Evolutionary conservation across 2,329 filamentous ascomycete genomes (phyloP).

Genomic region (Calonectria hongkongensis): DNA sequence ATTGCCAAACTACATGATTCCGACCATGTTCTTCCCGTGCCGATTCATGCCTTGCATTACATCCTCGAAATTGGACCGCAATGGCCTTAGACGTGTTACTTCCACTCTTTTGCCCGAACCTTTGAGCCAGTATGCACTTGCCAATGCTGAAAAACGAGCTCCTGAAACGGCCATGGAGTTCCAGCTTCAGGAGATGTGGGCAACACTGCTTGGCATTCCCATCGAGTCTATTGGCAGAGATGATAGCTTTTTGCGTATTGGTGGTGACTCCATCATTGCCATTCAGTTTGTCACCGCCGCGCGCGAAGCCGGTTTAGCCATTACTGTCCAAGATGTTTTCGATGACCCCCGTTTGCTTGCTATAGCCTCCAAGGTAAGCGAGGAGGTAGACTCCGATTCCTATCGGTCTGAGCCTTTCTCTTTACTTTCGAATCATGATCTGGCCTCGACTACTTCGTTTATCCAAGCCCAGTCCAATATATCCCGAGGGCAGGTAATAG

Average conservation of each 20-base stretch:
- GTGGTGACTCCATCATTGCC: constrained; percentile 69
- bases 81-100: constrained; percentile 14
- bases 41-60: constrained; percentile 40
- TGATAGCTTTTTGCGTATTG: constrained; percentile 69
- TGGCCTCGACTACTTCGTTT: neutral
- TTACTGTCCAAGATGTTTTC: constrained; percentile 68
- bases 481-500: constrained; percentile 52
- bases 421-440: neutral
- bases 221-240: constrained; percentile 61
- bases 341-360: constrained; percentile 24
- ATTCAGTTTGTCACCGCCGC: constrained; percentile 69
- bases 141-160: constrained; percentile 8
- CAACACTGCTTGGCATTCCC: constrained; percentile 57
- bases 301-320: constrained; percentile 59
- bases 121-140: constrained; percentile 29
- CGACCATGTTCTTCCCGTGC: constrained; percentile 41
- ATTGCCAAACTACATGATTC: constrained; percentile 47
- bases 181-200: constrained; percentile 61
- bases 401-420: constrained; percentile 20
- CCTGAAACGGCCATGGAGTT: constrained; percentile 34
- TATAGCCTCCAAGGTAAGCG: constrained; percentile 45
- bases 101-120: constrained; percentile 10
- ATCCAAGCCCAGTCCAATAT: neutral
- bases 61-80: constrained; percentile 44
- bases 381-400: neutral